These are phyloP conservation scores for Amanita phalloides DNA, from an alignment of 768 basidiomycete genomes.

Conservation along the genomic window DNA sequence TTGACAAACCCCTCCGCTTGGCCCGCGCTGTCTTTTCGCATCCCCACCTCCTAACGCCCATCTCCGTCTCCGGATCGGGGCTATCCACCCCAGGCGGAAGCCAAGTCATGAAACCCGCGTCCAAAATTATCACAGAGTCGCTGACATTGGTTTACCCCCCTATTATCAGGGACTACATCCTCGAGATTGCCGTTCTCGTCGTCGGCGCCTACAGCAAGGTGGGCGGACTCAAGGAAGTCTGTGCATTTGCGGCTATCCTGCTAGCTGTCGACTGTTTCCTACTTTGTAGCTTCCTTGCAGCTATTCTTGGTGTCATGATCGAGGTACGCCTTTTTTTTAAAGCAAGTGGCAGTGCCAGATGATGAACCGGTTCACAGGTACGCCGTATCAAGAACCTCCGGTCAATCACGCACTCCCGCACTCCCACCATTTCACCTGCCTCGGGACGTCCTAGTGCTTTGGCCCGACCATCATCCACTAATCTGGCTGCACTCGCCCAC, in stretches of 20 bases:
- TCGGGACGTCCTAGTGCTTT: slow-evolving; percentile 20
- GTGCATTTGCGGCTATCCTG: slow-evolving; percentile 85
- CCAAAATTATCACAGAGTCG: slow-evolving; percentile 77
- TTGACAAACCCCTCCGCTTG: slow-evolving; percentile 92
- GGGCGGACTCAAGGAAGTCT: slow-evolving; percentile 87
- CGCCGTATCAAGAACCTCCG: slow-evolving; percentile 60
- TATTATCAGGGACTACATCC: slow-evolving; percentile 86
- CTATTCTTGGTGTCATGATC: slow-evolving; percentile 89
- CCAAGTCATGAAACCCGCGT: slow-evolving; percentile 54
- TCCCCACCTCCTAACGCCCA: slow-evolving; percentile 45
- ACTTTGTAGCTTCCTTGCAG: slow-evolving; percentile 83
- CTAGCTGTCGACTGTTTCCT: slow-evolving; percentile 80
- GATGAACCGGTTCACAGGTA: slow-evolving; percentile 31
- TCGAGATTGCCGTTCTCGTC: slow-evolving; percentile 84
- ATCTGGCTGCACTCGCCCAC: slow-evolving; percentile 8
- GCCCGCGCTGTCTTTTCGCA: slow-evolving; percentile 85
- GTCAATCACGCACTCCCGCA: slow-evolving; percentile 28
- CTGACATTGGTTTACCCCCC: slow-evolving; percentile 68
- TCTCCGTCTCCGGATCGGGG: slow-evolving; percentile 12
- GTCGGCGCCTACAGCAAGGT: slow-evolving; percentile 84
- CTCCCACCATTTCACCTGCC: slow-evolving; percentile 18
- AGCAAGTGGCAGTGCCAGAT: slow-evolving; percentile 1
- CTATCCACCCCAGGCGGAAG: slow-evolving; percentile 11
- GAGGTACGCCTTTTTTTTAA: slow-evolving; percentile 45
- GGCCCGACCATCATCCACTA: slow-evolving; percentile 17